Conservation (phyloP, 179 eudicot genomes). For the Actinidia arguta region DNA sequence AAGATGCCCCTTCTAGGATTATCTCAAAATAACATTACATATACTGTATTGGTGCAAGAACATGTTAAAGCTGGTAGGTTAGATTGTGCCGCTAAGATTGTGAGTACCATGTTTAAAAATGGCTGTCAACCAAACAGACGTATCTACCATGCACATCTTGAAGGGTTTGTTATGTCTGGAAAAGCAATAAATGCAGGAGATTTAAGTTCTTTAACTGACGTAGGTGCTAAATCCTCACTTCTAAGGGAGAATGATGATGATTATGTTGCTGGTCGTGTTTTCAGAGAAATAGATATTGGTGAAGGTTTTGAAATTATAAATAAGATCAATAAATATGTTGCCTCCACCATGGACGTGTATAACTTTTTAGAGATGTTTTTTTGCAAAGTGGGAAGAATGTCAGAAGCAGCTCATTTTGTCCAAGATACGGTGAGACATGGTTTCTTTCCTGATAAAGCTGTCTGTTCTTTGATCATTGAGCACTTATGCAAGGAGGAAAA, state of each 20-base stretch:
- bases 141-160: conserved; percentile 17
- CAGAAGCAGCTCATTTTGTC: conserved; percentile 23
- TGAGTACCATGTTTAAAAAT: conserved; percentile 21
- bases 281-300: conserved; percentile 19
- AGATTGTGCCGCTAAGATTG: conserved; percentile 23
- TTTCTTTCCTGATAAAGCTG: conserved; percentile 21
- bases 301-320: conserved; percentile 18
- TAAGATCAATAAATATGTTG: conserved; percentile 14
- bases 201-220: conserved; percentile 6
- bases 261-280: not conserved
- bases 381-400: conserved; percentile 31
- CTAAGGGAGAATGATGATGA: not conserved
- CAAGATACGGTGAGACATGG: conserved; percentile 30
- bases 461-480: conserved; percentile 24
- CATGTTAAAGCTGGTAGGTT: conserved; percentile 28
- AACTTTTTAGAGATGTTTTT: conserved; percentile 25
- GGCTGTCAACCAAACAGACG: conserved; percentile 8
- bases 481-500: conserved; percentile 17
- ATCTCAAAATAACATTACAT: conserved; percentile 23
- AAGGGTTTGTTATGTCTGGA: conserved; percentile 8
- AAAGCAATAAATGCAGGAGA: not conserved
- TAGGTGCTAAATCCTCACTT: not conserved
- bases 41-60: conserved; percentile 26
- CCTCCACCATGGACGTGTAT: conserved; percentile 13
- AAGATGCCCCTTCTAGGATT: conserved; percentile 24